Evolutionary conservation across 495 filamentous ascomycete genomes (phyloP), one percentile per base, ranked within the genome.

Genomic region (Rostrohypoxylon terebratum): DNA sequence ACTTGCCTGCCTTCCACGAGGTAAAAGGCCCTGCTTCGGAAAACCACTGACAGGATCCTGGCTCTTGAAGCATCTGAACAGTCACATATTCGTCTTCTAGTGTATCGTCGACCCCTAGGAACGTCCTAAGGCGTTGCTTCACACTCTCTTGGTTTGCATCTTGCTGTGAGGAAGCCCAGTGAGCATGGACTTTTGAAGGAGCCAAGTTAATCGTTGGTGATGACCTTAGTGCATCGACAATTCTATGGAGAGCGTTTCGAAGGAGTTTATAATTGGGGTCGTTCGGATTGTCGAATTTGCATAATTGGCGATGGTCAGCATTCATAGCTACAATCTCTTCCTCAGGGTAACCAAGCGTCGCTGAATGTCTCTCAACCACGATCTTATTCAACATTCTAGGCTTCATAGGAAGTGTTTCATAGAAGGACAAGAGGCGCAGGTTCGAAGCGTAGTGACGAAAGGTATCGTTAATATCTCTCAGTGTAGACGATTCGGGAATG

Each of bases 261-360:
- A 82, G 48, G 0, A 68, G 66, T 47, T 53, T 72, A 42, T 78
- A 80, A 48, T 80, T 81, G 3, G 71, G 70, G 47, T 80, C 73
- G 0, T 54, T 36, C 4, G 62, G 64, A 20, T 23, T 76, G 2
- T 70, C 50, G 36, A 79, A 81, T 53, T 80, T 81, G 71, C 80
- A 81, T 28, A 80, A 51, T 7, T 74, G 63, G 23, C 78, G 78
- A 38, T 81, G 77, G 54, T 81, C 77, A 1, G 80, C 78, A 47
- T 80, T 62, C 75, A 81, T 73, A 10, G 71, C 51, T 2, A 60
- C 31, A 50, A 76, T 66, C 54, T 77, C 54, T 57, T 81, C 78
- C 28, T 77, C 69, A 11, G 28, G 59, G 33, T 76, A 78, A 1
- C 79, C 76, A 8, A 82, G 71, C 0, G 71, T 78, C 16, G 77